Base-by-base conservation (phyloP, 2,329 filamentous ascomycete genomes). In the Dryadomyces quercus-mongolicae region DNA sequence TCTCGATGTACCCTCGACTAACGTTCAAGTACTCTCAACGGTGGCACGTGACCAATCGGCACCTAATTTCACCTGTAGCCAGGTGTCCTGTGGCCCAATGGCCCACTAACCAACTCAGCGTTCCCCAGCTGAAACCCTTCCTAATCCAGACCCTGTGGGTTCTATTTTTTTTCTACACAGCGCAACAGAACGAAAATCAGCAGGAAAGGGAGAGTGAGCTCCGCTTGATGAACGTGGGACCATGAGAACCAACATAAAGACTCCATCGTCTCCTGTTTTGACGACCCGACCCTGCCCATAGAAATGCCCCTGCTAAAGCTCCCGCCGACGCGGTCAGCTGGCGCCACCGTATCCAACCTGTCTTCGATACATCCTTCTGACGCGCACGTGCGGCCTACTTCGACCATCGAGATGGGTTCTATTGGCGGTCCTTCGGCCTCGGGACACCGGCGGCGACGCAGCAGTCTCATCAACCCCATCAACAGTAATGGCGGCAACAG, bases 381-480 rank as follows among this genome's bases (percentile, higher is more conserved):
- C 49, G 16, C 44, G 38, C 47, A 21, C 5, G 48, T 46, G 18
- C 53, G 53, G 44, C 45, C 54, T 49, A 60, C 58, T 8, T 67
- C 70, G 59, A 71, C 73, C 57, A 77, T 81, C 60, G 77, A 81
- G 68, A 80, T 81, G 76, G 76, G 74, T 58, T 67, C 75, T 42
- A 70, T 81, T 58, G 64, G n/a, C n/a, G n/a, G 25, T 31, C 25
- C 25, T 31, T 4, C 64, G 43, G 67, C 70, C 2, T 62, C 65
- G n/a, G 71, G 76, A 61, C 77, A 80, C 62, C 74, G 76, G 45
- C 74, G 77, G 56, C 76, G 78, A 48, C 71, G 76, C 56, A 81
- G 77, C 68, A 80, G 76, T 58, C 66, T 80, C 22, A 74, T 74
- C 62, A 72, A 70, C 58, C 68, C 70, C 52, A 47, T 64, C 61